phyloP scores from a whole-genome alignment of 352 stramenopile species.

The Phytopythium sindhum region DNA sequence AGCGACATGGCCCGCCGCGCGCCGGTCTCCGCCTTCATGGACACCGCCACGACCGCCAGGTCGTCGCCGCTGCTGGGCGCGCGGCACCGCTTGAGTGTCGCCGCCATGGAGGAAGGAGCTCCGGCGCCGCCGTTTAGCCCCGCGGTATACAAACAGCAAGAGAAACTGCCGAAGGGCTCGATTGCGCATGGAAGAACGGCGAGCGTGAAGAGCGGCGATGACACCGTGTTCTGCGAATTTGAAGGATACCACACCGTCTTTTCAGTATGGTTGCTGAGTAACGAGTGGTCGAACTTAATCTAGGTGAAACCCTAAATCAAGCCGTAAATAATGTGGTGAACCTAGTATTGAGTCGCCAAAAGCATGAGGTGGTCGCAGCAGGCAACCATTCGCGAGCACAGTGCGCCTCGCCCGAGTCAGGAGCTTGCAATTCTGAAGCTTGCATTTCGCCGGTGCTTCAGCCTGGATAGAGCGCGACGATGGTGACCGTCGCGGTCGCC shows the following conservation, averaged over 20 bases:
- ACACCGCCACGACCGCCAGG: constrained; percentile 9
- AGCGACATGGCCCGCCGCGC: constrained; percentile 24
- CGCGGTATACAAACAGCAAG: constrained; percentile 1
- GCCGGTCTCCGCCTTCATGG: constrained; percentile 24
- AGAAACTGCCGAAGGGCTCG: not conserved
- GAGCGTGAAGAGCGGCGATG: not conserved
- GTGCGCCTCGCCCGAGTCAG: not conserved
- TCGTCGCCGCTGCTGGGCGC: constrained; percentile 18
- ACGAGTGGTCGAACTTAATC: no score
- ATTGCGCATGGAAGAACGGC: not conserved
- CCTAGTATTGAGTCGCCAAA: not conserved
- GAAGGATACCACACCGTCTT: not conserved
- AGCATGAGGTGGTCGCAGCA: no score
- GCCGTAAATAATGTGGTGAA: not conserved
- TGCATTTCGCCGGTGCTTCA: not conserved
- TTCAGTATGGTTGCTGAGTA: not conserved
- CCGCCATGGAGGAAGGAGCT: not conserved
- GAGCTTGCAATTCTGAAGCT: not conserved
- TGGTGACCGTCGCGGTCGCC: no score
- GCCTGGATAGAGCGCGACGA: no score
- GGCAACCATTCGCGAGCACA: no score
- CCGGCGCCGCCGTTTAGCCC: not conserved
- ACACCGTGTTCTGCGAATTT: not conserved
- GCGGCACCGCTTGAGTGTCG: constrained; percentile 40
- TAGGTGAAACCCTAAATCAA: no score